Conservation (phyloP, 768 basidiomycete genomes). For the Calocybe indica region DNA sequence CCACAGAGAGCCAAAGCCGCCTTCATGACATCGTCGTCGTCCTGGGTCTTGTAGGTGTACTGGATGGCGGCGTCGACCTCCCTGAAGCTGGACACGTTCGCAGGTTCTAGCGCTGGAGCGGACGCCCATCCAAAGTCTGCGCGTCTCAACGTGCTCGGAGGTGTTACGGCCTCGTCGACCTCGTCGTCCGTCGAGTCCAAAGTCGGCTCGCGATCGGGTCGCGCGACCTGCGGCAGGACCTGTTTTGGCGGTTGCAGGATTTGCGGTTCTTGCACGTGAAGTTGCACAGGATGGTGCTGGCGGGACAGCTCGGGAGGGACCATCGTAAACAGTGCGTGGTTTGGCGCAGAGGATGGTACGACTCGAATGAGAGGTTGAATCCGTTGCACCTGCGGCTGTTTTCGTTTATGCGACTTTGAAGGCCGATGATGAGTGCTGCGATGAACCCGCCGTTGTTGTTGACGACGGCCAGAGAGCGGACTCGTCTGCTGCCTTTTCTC, state of each 20-base stretch:
- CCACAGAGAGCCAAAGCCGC: conserved; percentile 67
- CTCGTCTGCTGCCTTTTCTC: too few relatives aligned
- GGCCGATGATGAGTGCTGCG: conserved; percentile 2
- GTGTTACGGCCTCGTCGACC: conserved; percentile 60
- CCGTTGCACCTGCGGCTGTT: conserved; percentile 2
- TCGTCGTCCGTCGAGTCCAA: conserved; percentile 57
- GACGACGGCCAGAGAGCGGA: too few relatives aligned
- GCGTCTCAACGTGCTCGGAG: conserved; percentile 44
- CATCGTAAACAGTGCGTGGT: neutral
- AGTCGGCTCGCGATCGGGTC: conserved; percentile 10
- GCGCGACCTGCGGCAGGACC: conserved; percentile 4
- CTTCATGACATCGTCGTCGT: conserved; percentile 63
- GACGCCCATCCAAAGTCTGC: conserved; percentile 33
- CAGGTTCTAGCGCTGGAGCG: conserved; percentile 10
- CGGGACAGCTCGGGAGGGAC: neutral
- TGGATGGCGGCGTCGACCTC: conserved; percentile 1
- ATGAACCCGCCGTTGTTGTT: neutral
- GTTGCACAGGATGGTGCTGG: neutral
- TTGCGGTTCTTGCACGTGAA: too few relatives aligned
- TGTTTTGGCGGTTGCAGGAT: neutral
- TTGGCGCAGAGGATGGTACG: neutral
- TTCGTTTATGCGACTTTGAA: conserved; percentile 4
- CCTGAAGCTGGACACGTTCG: neutral
- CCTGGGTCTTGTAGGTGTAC: conserved; percentile 1
- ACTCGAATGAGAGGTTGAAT: conserved; percentile 1